Conservation (phyloP, 352 stramenopile genomes). For the Pythium graminicola region DNA sequence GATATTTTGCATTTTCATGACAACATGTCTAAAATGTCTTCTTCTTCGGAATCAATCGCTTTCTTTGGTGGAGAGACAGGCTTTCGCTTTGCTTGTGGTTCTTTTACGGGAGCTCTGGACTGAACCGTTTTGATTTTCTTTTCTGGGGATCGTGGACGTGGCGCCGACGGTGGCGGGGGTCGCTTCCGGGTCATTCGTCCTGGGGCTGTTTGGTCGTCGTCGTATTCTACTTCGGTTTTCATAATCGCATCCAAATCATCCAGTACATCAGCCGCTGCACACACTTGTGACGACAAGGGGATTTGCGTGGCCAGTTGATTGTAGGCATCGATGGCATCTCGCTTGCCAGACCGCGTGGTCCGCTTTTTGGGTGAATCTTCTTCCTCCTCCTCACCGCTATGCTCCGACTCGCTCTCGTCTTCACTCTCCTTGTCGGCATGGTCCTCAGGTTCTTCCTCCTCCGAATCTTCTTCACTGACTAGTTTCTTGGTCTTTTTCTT, state of each 20-base stretch:
- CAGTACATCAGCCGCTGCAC: constrained; percentile 34
- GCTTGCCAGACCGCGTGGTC: background rate
- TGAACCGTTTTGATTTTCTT: constrained; percentile 13
- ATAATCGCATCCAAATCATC: constrained; percentile 43
- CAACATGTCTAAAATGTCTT: constrained; percentile 58
- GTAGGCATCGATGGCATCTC: constrained; percentile 31
- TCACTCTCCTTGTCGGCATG: constrained; percentile 5
- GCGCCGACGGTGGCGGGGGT: background rate
- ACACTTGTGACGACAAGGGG: constrained; percentile 29
- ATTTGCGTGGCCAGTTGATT: constrained; percentile 26
- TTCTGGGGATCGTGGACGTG: background rate
- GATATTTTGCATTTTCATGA: constrained; percentile 19
- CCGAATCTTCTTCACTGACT: background rate
- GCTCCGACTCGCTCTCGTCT: background rate
- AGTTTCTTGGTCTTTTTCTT: constrained; percentile 13
- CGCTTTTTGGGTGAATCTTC: constrained; percentile 2
- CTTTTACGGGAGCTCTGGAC: background rate
- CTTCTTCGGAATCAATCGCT: constrained; percentile 37
- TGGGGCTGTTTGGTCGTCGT: constrained; percentile 10
- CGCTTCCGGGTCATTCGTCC: background rate
- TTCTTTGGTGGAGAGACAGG: constrained; percentile 3
- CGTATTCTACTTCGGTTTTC: constrained; percentile 26
- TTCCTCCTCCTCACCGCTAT: background rate
- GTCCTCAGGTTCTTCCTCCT: constrained; percentile 13
- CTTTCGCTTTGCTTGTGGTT: constrained; percentile 5